Evolutionary conservation across 176 grass and related monocot species (phyloP).

Genomic region (Carex pumila): DNA sequence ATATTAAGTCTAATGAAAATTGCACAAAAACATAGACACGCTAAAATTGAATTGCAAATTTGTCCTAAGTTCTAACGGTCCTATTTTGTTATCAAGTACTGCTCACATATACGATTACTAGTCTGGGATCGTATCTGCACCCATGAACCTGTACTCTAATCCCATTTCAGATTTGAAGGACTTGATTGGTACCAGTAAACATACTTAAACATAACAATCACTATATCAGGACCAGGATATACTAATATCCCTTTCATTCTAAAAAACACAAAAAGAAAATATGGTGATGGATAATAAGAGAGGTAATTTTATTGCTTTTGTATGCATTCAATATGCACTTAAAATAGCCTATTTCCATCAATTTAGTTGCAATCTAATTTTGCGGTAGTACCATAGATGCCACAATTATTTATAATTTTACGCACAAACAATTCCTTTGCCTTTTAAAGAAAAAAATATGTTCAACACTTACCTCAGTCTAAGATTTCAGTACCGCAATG

Average conservation of each 20-base stretch:
- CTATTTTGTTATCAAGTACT: not conserved
- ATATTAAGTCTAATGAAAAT: conserved; percentile 55
- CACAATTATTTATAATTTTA: not conserved
- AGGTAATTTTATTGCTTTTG: not conserved
- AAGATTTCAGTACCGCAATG: not conserved
- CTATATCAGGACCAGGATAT: not conserved
- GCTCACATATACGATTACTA: not conserved
- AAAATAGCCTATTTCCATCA: not conserved
- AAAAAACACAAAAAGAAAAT: not conserved
- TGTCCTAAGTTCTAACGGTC: not conserved
- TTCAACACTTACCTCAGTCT: not conserved
- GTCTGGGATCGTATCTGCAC: no score
- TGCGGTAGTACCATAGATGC: not conserved
- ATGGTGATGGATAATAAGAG: not conserved
- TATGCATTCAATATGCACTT: not conserved
- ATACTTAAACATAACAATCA: not conserved
- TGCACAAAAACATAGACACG: not conserved
- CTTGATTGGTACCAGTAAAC: not conserved
- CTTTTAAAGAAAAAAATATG: not conserved
- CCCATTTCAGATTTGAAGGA: not conserved
- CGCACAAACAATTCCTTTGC: not conserved
- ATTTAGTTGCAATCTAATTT: not conserved
- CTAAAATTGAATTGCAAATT: not conserved
- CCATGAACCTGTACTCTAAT: no score
- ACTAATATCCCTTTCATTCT: not conserved